These are phyloP conservation scores for Pythium sukuiense DNA, from an alignment of 352 stramenopile species.

Conservation along the genomic window DNA sequence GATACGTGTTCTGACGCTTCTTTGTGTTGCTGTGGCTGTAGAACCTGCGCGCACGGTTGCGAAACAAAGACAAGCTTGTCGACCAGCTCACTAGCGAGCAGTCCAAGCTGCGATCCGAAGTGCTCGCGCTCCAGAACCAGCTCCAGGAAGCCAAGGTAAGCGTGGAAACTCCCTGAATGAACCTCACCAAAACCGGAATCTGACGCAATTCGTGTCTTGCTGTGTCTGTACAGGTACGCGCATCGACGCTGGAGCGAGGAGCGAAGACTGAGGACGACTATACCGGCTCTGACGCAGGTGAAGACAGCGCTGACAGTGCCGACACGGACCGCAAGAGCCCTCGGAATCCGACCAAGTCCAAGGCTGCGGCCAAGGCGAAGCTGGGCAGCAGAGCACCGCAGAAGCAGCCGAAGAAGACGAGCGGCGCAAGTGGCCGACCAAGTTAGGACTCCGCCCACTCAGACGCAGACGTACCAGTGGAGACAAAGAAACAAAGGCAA, in stretches of 20 bases:
- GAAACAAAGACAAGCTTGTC: constrained; percentile 83
- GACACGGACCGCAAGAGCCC: constrained; percentile 27
- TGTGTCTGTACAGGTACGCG: constrained; percentile 7
- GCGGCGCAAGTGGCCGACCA: constrained; percentile 7
- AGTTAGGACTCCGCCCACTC: constrained; percentile 2
- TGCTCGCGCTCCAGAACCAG: constrained; percentile 63
- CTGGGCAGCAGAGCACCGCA: constrained; percentile 14
- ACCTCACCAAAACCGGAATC: neutral
- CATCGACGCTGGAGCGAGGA: constrained; percentile 10
- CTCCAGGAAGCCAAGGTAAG: constrained; percentile 61
- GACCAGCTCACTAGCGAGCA: constrained; percentile 82
- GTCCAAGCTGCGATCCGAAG: constrained; percentile 46
- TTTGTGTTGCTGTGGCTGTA: constrained; percentile 23
- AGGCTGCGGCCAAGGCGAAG: constrained; percentile 18
- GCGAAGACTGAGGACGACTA: constrained; percentile 17
- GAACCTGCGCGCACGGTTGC: constrained; percentile 77
- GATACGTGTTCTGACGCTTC: neutral
- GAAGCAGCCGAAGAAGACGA: constrained; percentile 24
- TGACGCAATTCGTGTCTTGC: neutral
- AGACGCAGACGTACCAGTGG: neutral
- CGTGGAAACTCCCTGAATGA: neutral
- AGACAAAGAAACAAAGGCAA: neutral
- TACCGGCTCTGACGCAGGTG: constrained; percentile 16
- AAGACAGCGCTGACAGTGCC: constrained; percentile 26
- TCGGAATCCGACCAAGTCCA: constrained; percentile 19